Evolutionary conservation across 2,329 filamentous ascomycete genomes (phyloP), one percentile per base, ranked within the genome.

Genomic region (Penicillium hesseltinei): DNA sequence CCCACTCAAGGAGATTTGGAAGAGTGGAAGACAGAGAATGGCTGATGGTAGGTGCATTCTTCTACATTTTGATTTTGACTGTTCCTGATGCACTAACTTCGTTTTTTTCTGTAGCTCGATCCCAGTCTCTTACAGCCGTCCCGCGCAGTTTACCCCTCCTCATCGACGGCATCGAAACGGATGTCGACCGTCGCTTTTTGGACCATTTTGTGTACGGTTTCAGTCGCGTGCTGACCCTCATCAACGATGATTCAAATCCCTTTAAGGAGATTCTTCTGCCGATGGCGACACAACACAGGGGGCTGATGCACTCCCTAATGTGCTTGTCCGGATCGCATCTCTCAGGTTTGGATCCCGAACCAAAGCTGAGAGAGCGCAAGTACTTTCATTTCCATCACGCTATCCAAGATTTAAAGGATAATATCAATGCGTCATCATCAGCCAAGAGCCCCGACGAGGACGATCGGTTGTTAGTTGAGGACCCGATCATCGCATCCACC

Each of bases 221-320:
- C 56, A 93, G 90, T 75, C 85, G 87, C 40, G 88, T 94, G 2
- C 80, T 96, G 51, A 96, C 90, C 0, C 83, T 96, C 19, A 90
- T 93, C 68, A 88, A 88, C 49, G 90, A 92, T 70, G 83, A 88
- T 59, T 86, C 87, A 58, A 96, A 95, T 65, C 90, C 91, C 1
- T 96, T 96, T 77, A 90, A 90, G 69, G 88, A 91, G 62, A 88
- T 94, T 63, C 79, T 96, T 36, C 80, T 96, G 3, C 90, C 90
- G 1, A 89, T 95, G 78, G 91, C 92, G 3, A 86, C 90, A 42
- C 82, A 87, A 59, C 88, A 96, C 70, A 82, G 86, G 60, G 91
- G 91, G 13, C 79, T 96, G 51, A 96, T 96, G 91, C 92, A 96
- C 72, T 94, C 91, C 11, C 85, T 96, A 49, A 82, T 96, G 52